Conservation (phyloP, 192 early-diverging fungal species). For the Podila clonocystis region DNA sequence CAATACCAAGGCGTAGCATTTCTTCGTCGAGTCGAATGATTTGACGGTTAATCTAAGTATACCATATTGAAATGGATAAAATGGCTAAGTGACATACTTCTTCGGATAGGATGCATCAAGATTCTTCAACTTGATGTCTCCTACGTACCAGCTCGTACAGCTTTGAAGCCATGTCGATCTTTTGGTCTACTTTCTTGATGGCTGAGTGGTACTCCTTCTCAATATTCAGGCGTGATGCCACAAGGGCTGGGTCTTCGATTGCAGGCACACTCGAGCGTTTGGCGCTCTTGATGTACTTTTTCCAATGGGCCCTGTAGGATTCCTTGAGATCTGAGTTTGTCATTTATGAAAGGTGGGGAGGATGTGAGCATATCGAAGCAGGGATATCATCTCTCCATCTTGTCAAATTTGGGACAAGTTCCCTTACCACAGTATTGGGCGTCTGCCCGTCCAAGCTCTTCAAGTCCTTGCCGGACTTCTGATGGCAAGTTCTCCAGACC, state of each 20-base stretch:
- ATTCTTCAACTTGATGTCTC: background rate
- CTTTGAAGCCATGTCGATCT: slow-evolving; percentile 57
- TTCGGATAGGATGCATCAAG: background rate
- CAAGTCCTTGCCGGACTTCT: slow-evolving; percentile 63
- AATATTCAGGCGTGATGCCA: slow-evolving; percentile 29
- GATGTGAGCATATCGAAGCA: background rate
- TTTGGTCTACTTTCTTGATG: slow-evolving; percentile 63
- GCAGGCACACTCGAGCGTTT: slow-evolving; percentile 38
- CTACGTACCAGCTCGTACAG: slow-evolving; percentile 58
- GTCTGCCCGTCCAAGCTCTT: slow-evolving; percentile 60
- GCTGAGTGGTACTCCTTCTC: slow-evolving; percentile 58
- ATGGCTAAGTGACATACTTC: background rate
- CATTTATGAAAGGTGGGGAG: background rate
- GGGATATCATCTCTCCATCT: no score
- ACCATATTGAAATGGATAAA: background rate
- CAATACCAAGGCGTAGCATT: slow-evolving; percentile 40
- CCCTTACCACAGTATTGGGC: slow-evolving; percentile 58
- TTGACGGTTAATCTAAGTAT: slow-evolving; percentile 40
- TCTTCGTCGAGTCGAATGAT: slow-evolving; percentile 46
- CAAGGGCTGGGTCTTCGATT: slow-evolving; percentile 21
- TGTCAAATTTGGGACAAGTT: background rate
- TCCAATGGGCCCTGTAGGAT: slow-evolving; percentile 49
- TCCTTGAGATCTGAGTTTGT: slow-evolving; percentile 42
- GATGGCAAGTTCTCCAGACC: slow-evolving; percentile 63
- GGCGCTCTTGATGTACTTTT: slow-evolving; percentile 52